These are phyloP conservation scores for Jaminaea rosea DNA, from an alignment of 1,284 basidiomycete species.

Conservation along the genomic window DNA sequence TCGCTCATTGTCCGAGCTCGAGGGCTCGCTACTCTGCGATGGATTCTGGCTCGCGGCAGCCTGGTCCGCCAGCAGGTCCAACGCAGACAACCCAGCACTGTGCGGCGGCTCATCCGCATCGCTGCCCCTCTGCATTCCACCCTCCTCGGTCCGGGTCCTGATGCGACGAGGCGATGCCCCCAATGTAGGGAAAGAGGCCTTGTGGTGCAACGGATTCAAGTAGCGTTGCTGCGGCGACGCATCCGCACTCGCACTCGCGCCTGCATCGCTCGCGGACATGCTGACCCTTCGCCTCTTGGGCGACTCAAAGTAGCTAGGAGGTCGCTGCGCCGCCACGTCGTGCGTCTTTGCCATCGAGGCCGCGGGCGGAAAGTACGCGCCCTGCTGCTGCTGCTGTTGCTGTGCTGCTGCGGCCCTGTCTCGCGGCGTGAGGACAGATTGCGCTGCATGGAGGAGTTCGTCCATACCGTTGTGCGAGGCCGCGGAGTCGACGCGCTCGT, in stretches of 20 bases:
- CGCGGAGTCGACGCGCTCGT: conserved; percentile 12
- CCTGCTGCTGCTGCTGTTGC: too few species aligned
- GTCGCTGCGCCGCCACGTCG: too few species aligned
- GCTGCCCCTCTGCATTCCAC: too few species aligned
- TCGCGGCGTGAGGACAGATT: conserved; percentile 34
- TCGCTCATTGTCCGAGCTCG: conserved; percentile 4
- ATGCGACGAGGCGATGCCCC: too few species aligned
- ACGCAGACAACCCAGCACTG: conserved; percentile 24
- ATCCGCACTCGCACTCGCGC: not conserved
- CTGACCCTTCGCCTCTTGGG: not conserved
- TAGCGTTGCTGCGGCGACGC: not conserved
- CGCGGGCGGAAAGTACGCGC: too few species aligned
- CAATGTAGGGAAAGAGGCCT: too few species aligned
- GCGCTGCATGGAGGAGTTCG: conserved; percentile 43
- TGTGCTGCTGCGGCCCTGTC: conserved; percentile 5
- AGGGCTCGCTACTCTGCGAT: conserved; percentile 31
- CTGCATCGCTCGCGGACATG: not conserved
- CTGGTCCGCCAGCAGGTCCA: conserved; percentile 46
- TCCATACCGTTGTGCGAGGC: conserved; percentile 40
- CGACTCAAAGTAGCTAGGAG: too few species aligned
- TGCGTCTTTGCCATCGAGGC: too few species aligned
- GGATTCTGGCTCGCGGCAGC: conserved; percentile 41
- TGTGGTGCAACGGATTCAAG: too few species aligned
- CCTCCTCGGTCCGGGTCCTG: too few species aligned
- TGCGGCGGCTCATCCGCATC: too few species aligned